Evolutionary conservation across 1,139 yeast species (phyloP).

Genomic region (Magnusiomyces suaveolens): DNA sequence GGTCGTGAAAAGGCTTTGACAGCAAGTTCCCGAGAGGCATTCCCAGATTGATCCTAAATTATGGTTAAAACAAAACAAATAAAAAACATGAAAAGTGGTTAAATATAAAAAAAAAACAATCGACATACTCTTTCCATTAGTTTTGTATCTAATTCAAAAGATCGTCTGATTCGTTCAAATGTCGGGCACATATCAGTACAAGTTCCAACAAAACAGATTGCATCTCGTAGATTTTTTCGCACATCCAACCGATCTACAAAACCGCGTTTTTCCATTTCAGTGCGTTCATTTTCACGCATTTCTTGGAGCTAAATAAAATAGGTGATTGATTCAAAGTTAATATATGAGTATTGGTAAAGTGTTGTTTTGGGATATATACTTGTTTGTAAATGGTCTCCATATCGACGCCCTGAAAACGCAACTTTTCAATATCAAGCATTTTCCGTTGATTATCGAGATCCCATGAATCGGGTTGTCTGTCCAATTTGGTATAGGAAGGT

Average conservation of each 20-base stretch:
- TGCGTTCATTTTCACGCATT: constrained; percentile 69
- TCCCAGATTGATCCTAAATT: constrained; percentile 36
- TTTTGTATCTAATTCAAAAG: constrained; percentile 79
- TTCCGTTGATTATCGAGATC: constrained; percentile 46
- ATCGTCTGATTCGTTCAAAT: constrained; percentile 82
- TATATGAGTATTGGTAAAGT: background rate
- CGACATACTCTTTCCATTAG: constrained; percentile 46
- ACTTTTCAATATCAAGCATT: constrained; percentile 38
- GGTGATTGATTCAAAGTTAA: constrained; percentile 3
- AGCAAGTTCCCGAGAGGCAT: constrained; percentile 55
- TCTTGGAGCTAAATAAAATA: constrained; percentile 39
- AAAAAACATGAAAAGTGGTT: background rate
- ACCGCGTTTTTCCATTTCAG: constrained; percentile 70
- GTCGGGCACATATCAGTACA: constrained; percentile 93
- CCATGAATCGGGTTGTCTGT: constrained; percentile 35
- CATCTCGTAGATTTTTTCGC: constrained; percentile 73
- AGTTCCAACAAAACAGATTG: constrained; percentile 77
- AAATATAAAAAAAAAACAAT: constrained; percentile 31
- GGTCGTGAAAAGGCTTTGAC: constrained; percentile 94
- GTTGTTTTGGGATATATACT: background rate
- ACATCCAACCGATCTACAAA: constrained; percentile 83
- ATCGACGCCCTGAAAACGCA: constrained; percentile 32
- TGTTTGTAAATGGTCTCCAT: constrained; percentile 43
- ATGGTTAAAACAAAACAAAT: background rate
- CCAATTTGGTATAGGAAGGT: constrained; percentile 5